These are phyloP conservation scores for Chrysoporthe austroafricana DNA, from an alignment of 2,329 filamentous ascomycete genomes.

Conservation along the genomic window DNA sequence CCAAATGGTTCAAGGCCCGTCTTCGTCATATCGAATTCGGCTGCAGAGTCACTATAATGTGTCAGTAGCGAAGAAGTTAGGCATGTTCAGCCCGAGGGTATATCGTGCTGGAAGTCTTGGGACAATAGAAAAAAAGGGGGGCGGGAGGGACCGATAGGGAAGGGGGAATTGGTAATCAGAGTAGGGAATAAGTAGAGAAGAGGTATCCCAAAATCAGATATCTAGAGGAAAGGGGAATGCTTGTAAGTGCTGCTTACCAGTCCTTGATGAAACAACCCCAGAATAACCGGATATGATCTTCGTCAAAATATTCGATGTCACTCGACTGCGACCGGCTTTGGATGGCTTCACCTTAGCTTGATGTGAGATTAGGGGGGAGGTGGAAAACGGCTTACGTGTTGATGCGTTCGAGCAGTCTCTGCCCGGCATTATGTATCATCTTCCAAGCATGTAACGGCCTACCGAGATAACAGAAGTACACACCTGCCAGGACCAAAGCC, in stretches of 20 bases:
- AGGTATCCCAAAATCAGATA: neutral
- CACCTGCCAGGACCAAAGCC: constrained; percentile 42
- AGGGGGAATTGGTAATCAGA: neutral
- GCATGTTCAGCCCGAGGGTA: neutral
- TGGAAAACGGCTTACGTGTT: constrained; percentile 35
- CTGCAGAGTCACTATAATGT: constrained; percentile 64
- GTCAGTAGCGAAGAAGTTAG: neutral
- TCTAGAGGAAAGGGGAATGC: neutral
- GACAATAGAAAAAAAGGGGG: neutral
- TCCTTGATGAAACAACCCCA: constrained; percentile 77
- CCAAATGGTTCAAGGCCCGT: constrained; percentile 44
- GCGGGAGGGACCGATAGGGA: neutral
- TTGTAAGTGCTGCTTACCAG: constrained; percentile 51
- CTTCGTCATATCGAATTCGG: constrained; percentile 57
- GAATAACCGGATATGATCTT: constrained; percentile 61
- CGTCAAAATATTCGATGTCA: constrained; percentile 36
- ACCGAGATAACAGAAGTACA: constrained; percentile 43
- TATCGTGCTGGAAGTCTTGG: neutral
- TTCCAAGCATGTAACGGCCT: constrained; percentile 43
- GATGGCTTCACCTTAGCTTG: neutral
- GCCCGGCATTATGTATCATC: constrained; percentile 40
- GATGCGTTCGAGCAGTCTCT: constrained; percentile 37
- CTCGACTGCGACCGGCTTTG: constrained; percentile 25
- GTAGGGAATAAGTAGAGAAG: neutral
- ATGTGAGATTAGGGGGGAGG: neutral